Evolutionary conservation across 2,329 filamentous ascomycete species (phyloP).

Genomic region (Ambrosiella beaveri): DNA sequence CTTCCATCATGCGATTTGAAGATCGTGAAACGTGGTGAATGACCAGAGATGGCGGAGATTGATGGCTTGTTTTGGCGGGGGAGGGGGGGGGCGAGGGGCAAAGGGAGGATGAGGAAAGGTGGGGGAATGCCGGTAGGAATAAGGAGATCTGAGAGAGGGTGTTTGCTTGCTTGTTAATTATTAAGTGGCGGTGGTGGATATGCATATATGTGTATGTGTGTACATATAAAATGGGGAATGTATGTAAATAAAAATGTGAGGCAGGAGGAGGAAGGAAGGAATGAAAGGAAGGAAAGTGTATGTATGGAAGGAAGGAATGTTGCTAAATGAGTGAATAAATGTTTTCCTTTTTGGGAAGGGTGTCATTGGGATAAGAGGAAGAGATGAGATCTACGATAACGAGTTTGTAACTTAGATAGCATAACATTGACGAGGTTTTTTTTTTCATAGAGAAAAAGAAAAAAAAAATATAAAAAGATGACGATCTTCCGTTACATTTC

Average conservation of each 20-base stretch:
- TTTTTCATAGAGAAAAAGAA: too few species aligned
- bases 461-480: too few species aligned
- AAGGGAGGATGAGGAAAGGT: not conserved
- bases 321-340: not conserved
- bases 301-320: not conserved
- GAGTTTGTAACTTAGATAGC: too few species aligned
- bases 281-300: not conserved
- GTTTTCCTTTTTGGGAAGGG: constrained; percentile 2
- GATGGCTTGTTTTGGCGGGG: not conserved
- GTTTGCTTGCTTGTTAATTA: not conserved
- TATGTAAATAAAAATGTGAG: too few species aligned
- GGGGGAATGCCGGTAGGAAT: not conserved
- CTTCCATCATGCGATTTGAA: not conserved
- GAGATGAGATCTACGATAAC: not conserved
- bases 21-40: not conserved
- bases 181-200: not conserved
- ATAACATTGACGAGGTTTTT: too few species aligned
- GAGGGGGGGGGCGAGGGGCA: not conserved
- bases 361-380: not conserved
- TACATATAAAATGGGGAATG: too few species aligned
- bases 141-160: not conserved
- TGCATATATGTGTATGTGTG: not conserved
- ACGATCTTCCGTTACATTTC: too few species aligned
- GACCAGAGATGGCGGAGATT: not conserved
- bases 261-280: not conserved